Evolutionary conservation across 164 flowering plant genomes (phyloP), one percentile per base, ranked within the genome.

Genomic region (Aristolochia fimbriata): DNA sequence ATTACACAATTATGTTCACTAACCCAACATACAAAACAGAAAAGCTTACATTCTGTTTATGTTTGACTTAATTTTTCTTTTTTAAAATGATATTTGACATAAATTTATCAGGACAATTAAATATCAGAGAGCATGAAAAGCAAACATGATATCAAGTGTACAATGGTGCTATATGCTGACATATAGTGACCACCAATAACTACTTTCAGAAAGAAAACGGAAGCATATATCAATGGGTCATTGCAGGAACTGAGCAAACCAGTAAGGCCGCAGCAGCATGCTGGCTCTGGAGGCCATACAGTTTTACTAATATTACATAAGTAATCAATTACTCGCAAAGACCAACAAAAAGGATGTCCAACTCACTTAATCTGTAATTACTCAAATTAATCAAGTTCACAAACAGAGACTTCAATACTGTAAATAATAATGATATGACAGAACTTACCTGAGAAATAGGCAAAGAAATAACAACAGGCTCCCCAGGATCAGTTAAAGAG

Each of bases 381-480:
- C 16, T 49, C 19, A 49, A 49, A 20, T 27, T 55, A 19, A 55
- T 27, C 30, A 27, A 27, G 27, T 11, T 53, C 30, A 0, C 20
- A 58, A 41, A 58, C 7, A 31, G 7, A 31, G 7, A 10, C 8
- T 37, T 10, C 12, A 37, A 37, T 37, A 3, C 43, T 19, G 19
- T 11, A 20, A 15, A 7, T 14, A 31, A 15, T 30, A 19, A 59
- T n/a, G n/a, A 25, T 15, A 4, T 6, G 14, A 20, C 1, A 49
- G 19, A 2, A 27, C 1, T 67, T 74, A 66, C 97, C 95, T 88
- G 95, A 55, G 96, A 74, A 15, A 88, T 60, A 21, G 97, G 85
- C 30, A 94, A 55, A 25, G 97, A 81, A 65, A 94, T 78, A 60
- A 94, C 88, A 66, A 73, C 72, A 55, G 99, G 88, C 64, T 94